Evolutionary conservation across 169 alveolate species (phyloP).

Genomic region (Haemoproteus tartakovskyi): DNA sequence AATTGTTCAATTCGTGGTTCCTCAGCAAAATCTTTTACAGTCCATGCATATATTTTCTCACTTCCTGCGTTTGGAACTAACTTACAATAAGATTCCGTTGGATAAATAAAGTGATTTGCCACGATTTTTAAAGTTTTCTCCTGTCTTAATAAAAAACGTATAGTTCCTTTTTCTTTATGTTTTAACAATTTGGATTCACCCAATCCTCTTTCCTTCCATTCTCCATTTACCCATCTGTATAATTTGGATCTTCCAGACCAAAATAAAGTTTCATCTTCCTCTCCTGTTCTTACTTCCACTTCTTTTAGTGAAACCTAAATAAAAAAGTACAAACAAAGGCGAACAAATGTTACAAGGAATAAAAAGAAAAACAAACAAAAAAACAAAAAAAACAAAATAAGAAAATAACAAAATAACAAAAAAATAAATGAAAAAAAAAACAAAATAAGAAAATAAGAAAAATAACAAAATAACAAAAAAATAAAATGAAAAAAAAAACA

Average conservation of each 20-base stretch:
- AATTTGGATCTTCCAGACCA: constrained; percentile 92
- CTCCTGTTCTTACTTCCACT: constrained; percentile 93
- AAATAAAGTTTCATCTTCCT: constrained; percentile 93
- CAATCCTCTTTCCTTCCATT: constrained; percentile 97
- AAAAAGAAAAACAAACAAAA: not conserved
- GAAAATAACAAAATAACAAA: too few relatives aligned
- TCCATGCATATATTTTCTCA: constrained; percentile 96
- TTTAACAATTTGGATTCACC: constrained; percentile 94
- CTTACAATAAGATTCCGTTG: constrained; percentile 83
- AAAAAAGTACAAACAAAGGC: not conserved
- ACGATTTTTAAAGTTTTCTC: constrained; percentile 95
- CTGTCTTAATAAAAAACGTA: constrained; percentile 93
- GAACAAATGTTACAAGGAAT: too few relatives aligned
- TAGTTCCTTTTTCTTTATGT: constrained; percentile 89
- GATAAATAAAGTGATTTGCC: constrained; percentile 91
- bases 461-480: too few relatives aligned
- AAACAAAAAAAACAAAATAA: not conserved
- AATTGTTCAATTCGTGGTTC: constrained; percentile 91
- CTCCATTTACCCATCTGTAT: constrained; percentile 90
- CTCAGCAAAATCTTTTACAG: constrained; percentile 93
- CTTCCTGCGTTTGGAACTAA: constrained; percentile 94
- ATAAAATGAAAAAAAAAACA: too few relatives aligned
- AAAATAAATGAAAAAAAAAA: too few relatives aligned
- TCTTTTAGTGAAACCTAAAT: constrained; percentile 89
- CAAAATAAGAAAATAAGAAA: too few relatives aligned